Conservation (phyloP, 257 asterid genomes). For the Plectranthus barbatus region DNA sequence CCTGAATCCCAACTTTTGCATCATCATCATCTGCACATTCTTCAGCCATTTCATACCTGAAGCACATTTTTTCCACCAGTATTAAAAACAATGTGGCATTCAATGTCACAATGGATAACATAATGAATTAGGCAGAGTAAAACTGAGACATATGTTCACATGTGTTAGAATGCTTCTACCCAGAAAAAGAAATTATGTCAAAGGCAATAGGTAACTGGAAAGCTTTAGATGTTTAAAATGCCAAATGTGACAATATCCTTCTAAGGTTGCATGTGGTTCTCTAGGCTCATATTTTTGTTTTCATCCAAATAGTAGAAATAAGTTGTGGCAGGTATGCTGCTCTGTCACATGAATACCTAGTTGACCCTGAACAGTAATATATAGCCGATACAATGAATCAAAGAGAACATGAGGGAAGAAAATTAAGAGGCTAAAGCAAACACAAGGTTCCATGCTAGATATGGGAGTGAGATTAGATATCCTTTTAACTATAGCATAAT, state of each 20-base stretch:
- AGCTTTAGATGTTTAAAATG: neutral
- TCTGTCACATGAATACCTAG: neutral
- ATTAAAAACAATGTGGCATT: neutral
- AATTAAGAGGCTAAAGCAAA: neutral
- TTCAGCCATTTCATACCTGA: conserved; percentile 81
- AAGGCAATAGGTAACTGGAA: neutral
- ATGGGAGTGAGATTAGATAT: neutral
- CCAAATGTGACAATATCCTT: no score
- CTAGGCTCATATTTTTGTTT: neutral
- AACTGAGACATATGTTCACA: neutral
- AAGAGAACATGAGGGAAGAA: neutral
- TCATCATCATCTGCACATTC: conserved; percentile 91
- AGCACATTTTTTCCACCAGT: conserved; percentile 9
- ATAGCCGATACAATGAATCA: conserved; percentile 3
- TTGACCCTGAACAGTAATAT: neutral
- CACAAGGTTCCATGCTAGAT: conserved; percentile 1
- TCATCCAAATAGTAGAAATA: neutral
- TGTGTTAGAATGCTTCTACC: neutral
- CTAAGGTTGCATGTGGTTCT: neutral
- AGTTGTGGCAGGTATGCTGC: neutral
- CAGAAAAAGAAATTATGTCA: neutral
- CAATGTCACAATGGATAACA: conserved; percentile 6
- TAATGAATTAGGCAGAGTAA: neutral
- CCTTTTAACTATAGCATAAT: neutral
- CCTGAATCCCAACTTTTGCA: conserved; percentile 54